Evolutionary conservation across 139 green algal species (phyloP).

Genomic region (Monoraphidium neglectum): DNA sequence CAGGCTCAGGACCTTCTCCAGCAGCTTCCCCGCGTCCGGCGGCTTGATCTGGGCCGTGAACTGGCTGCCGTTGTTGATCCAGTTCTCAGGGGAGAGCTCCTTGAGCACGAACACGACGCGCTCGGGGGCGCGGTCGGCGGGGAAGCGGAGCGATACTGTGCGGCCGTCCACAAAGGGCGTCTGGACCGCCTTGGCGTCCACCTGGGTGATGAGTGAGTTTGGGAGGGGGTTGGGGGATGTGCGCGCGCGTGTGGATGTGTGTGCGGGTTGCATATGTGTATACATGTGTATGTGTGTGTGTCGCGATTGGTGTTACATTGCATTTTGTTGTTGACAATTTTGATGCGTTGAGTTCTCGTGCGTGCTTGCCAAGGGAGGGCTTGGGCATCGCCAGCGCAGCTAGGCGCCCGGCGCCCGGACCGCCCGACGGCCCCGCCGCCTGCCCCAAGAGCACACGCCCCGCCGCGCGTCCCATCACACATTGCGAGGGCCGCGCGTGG

Average conservation of each 20-base stretch:
- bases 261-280: background rate
- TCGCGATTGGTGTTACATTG: background rate
- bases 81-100: conserved; percentile 50
- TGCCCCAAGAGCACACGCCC: background rate
- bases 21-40: conserved; percentile 17
- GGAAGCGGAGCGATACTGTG: conserved; percentile 44
- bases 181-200: conserved; percentile 68
- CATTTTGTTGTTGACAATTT: background rate
- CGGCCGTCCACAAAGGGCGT: conserved; percentile 48
- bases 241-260: background rate
- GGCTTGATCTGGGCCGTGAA: conserved; percentile 56
- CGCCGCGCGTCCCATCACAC: background rate
- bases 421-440: background rate
- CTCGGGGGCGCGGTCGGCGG: conserved; percentile 35
- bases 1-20: too few relatives aligned
- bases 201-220: background rate
- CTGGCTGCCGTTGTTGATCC: conserved; percentile 62
- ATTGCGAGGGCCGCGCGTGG: too few relatives aligned
- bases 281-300: background rate
- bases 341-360: background rate
- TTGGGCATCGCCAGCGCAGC: background rate
- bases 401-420: background rate
- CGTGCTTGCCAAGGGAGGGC: background rate
- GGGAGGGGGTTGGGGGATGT: background rate
- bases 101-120: conserved; percentile 74